phyloP scores from a whole-genome alignment of 2,329 filamentous ascomycete genomes.

The Dactylonectria macrodidyma region DNA sequence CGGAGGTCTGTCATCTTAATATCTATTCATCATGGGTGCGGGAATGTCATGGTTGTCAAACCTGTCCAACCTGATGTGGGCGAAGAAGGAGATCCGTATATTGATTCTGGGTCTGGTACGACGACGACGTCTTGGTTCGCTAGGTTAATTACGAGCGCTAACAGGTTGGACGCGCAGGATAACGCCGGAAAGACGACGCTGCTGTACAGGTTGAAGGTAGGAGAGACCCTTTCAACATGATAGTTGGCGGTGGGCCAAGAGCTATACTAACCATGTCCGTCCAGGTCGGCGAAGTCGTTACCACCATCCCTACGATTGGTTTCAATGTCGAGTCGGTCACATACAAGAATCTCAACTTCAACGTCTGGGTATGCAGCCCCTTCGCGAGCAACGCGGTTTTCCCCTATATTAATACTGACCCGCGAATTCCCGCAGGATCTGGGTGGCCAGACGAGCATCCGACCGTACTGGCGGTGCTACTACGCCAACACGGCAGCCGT shows the following conservation, averaged over 20 bases:
- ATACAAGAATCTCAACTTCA: constrained; percentile 98
- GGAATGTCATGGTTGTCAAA: constrained; percentile 79
- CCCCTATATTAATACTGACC: constrained; percentile 27
- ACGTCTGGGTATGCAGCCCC: constrained; percentile 85
- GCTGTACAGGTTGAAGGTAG: constrained; percentile 93
- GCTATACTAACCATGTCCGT: constrained; percentile 30
- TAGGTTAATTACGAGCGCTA: constrained; percentile 38
- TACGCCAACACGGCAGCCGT: constrained; percentile 99
- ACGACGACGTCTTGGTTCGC: constrained; percentile 41
- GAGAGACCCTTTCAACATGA: constrained; percentile 21
- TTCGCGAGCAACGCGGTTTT: neutral
- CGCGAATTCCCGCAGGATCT: constrained; percentile 74
- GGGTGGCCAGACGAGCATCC: constrained; percentile 97
- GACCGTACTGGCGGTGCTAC: constrained; percentile 99
- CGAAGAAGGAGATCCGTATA: constrained; percentile 98
- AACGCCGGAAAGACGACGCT: constrained; percentile 99
- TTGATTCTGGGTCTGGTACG: constrained; percentile 91
- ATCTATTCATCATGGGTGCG: constrained; percentile 69
- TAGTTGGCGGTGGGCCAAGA: neutral
- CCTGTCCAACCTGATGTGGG: constrained; percentile 82
- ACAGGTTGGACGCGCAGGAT: constrained; percentile 71
- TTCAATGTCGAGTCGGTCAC: constrained; percentile 99
- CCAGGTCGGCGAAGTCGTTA: constrained; percentile 98
- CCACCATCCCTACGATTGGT: constrained; percentile 98
- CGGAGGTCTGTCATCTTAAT: constrained; percentile 30